These are phyloP conservation scores for Arabidopsis arenosa DNA, from an alignment of 345 rosid species.

Conservation along the genomic window DNA sequence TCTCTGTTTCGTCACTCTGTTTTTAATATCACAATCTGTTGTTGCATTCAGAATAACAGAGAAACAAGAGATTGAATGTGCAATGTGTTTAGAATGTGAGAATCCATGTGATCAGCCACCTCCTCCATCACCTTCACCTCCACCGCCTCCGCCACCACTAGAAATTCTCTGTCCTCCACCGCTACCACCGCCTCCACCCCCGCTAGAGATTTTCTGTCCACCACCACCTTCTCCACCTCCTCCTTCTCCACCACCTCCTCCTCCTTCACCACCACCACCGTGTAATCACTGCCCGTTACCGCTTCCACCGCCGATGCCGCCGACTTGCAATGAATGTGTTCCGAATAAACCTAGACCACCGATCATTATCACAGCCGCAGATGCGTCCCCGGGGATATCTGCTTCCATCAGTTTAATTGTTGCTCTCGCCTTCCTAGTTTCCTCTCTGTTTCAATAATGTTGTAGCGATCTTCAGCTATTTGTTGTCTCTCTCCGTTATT, in stretches of 20 bases:
- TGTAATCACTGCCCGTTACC: conserved; percentile 42
- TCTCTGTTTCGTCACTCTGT: conserved; percentile 41
- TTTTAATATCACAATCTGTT: conserved; percentile 28
- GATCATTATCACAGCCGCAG: conserved; percentile 44
- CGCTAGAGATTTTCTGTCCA: conserved; percentile 34
- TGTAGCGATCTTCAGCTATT: conserved; percentile 6
- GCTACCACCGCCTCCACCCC: conserved; percentile 30
- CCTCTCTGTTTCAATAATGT: background rate
- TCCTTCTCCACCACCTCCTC: conserved; percentile 35
- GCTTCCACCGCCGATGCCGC: conserved; percentile 40
- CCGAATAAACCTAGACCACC: conserved; percentile 38
- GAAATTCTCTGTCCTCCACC: conserved; percentile 40
- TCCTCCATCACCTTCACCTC: conserved; percentile 37
- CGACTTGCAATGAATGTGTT: conserved; percentile 41
- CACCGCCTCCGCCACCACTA: conserved; percentile 44
- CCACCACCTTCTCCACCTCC: conserved; percentile 39
- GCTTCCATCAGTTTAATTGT: background rate
- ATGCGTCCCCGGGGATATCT: conserved; percentile 12
- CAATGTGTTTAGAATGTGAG: conserved; percentile 46
- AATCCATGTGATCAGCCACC: conserved; percentile 45
- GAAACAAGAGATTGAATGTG: conserved; percentile 37
- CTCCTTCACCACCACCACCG: conserved; percentile 46
- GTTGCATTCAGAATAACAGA: conserved; percentile 11
- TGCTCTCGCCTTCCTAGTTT: conserved; percentile 16
- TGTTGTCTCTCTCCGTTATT: background rate